Conservation (phyloP, 352 stramenopile species). For the Blastocystis sp. region DNA sequence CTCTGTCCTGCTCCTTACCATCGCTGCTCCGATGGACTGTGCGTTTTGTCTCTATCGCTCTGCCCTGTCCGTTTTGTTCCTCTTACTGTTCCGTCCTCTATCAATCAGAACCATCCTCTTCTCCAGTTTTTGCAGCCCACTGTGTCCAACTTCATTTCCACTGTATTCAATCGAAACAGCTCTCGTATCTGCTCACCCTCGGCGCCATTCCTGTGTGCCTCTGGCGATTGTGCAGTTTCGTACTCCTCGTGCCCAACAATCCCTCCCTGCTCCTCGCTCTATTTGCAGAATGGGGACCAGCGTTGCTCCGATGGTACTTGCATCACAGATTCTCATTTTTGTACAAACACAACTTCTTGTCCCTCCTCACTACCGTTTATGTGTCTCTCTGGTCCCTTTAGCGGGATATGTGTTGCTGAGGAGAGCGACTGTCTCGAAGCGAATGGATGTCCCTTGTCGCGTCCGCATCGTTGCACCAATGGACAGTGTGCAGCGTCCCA, state of each 20-base stretch:
- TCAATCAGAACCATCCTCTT: background rate
- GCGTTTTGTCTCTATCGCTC: background rate
- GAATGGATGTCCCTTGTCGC: background rate
- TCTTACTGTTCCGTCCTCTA: background rate
- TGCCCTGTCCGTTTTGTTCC: background rate
- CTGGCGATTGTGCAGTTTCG: background rate
- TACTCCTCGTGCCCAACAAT: background rate
- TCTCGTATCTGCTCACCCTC: background rate
- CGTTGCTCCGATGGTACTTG: constrained; percentile 25
- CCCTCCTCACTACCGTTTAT: background rate
- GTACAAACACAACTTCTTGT: background rate
- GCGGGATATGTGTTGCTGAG: background rate
- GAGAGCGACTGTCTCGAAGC: background rate
- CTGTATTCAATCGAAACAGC: background rate
- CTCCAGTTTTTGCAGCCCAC: background rate
- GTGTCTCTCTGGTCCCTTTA: background rate
- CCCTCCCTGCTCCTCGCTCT: background rate
- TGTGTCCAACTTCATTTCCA: background rate
- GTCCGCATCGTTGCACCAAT: background rate
- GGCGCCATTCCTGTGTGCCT: constrained; percentile 13
- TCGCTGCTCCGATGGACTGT: constrained; percentile 16
- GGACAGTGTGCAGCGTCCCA: background rate
- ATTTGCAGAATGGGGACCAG: constrained; percentile 3
- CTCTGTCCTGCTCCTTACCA: background rate
- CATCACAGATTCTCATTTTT: background rate